Percentiles rank a stretch among this genome's conserved stretches.
These are phyloP conservation scores for Metahyphopichia silvanorum DNA, from an alignment of 805 yeast species.

Conservation along the genomic window DNA sequence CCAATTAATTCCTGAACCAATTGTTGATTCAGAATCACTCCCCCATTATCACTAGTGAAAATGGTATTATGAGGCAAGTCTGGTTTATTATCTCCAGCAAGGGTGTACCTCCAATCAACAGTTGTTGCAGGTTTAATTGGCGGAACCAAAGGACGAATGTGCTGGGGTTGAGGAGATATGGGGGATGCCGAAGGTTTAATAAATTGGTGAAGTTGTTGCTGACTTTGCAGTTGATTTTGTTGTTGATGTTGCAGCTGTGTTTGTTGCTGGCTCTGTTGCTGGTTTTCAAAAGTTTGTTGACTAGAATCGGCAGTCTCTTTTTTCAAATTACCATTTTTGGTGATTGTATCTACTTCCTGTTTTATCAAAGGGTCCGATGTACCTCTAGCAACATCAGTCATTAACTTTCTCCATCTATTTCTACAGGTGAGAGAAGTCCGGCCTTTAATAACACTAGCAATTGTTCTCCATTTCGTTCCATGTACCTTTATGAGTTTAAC, in stretches of 20 bases:
- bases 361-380: conserved; percentile 55
- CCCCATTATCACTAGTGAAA: conserved; percentile 30
- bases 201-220: conserved; percentile 1
- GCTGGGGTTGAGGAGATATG: not conserved
- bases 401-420: conserved; percentile 87
- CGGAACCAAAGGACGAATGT: not conserved
- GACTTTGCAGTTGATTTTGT: not conserved
- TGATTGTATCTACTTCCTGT: conserved; percentile 56
- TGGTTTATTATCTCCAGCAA: conserved; percentile 32
- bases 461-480: conserved; percentile 89
- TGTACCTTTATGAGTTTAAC: conserved; percentile 63
- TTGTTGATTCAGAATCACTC: conserved; percentile 50
- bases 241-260: not conserved
- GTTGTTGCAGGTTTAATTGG: conserved; percentile 3
- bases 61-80: conserved; percentile 18
- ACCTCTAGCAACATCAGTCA: conserved; percentile 69
- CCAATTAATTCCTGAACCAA: conserved; percentile 56
- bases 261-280: not conserved
- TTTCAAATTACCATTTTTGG: conserved; percentile 9
- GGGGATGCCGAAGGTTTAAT: not conserved
- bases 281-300: not conserved
- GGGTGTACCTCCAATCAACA: conserved; percentile 63
- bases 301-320: not conserved
- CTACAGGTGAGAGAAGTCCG: conserved; percentile 89
- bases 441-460: conserved; percentile 66